These are phyloP conservation scores for Cercospora sesami DNA, from an alignment of 2,329 filamentous ascomycete species.

Conservation along the genomic window DNA sequence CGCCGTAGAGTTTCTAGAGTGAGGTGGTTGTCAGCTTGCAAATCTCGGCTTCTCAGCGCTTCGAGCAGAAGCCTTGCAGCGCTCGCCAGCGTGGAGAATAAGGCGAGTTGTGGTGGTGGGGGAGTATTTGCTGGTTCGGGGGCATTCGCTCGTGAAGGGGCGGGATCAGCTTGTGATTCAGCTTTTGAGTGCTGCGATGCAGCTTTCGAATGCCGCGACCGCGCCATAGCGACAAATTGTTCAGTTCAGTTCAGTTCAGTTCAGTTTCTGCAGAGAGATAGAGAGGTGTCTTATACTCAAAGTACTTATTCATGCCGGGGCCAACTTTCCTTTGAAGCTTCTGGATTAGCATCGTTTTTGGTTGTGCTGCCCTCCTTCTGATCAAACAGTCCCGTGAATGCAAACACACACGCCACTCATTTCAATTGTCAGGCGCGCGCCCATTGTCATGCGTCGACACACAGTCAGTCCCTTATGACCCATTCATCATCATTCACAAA, in stretches of 20 bases:
- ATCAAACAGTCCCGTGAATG: conserved; percentile 1
- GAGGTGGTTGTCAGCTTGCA: conserved; percentile 4
- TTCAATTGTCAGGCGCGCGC: not conserved
- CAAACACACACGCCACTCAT: not conserved
- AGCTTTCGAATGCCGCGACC: not conserved
- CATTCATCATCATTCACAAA: not conserved
- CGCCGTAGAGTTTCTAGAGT: conserved; percentile 10
- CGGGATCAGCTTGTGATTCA: not conserved
- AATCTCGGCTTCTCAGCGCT: not conserved
- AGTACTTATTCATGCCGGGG: not conserved
- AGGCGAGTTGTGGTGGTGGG: not conserved
- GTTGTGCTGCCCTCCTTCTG: not conserved
- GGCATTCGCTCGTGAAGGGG: not conserved
- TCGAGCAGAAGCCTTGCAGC: conserved; percentile 8
- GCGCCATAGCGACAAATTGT: not conserved
- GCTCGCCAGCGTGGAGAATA: not conserved
- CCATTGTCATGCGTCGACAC: not conserved
- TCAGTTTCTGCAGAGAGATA: not conserved
- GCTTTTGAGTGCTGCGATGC: not conserved
- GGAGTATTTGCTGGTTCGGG: not conserved
- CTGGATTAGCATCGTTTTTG: conserved; percentile 1
- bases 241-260: not conserved
- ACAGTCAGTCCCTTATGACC: not conserved
- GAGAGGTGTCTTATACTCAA: not conserved
- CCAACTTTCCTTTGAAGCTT: not conserved